phyloP scores from a whole-genome alignment of 352 stramenopile genomes.

The Phytophthora boehmeriae region DNA sequence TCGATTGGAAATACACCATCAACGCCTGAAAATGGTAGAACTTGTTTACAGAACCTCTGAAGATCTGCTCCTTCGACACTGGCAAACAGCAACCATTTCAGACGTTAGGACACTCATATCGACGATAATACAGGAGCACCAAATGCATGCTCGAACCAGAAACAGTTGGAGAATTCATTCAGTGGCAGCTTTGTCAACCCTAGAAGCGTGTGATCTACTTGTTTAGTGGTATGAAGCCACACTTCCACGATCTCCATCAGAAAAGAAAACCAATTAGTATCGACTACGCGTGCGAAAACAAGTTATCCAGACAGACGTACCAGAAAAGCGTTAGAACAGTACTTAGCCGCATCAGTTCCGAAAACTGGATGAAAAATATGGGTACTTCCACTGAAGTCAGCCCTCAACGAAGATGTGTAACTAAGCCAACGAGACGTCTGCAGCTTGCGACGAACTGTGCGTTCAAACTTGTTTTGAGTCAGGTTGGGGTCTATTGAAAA shows the following conservation, averaged over 20 bases:
- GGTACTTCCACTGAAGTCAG: constrained; percentile 26
- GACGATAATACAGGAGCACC: not conserved
- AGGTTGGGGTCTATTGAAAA: constrained; percentile 21
- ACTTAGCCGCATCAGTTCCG: constrained; percentile 18
- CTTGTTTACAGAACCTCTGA: constrained; percentile 2
- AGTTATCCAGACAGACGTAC: constrained; percentile 26
- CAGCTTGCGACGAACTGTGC: constrained; percentile 36
- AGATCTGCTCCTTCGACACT: not conserved
- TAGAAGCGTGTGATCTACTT: constrained; percentile 28
- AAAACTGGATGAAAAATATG: constrained; percentile 39
- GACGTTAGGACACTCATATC: not conserved
- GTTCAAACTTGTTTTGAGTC: constrained; percentile 21
- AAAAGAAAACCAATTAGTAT: not conserved
- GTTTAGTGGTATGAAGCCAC: constrained; percentile 27
- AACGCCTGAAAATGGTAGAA: constrained; percentile 35
- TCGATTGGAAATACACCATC: constrained; percentile 43
- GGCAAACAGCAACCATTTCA: not conserved
- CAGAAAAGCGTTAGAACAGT: constrained; percentile 35
- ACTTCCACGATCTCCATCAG: constrained; percentile 46
- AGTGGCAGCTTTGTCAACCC: constrained; percentile 46
- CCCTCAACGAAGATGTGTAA: not conserved
- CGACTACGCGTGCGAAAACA: not conserved
- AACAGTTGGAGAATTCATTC: constrained; percentile 17
- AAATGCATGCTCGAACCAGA: constrained; percentile 26
- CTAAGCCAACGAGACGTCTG: constrained; percentile 7